phyloP scores from a whole-genome alignment of 179 eudicot species.

The Gypsophila paniculata region DNA sequence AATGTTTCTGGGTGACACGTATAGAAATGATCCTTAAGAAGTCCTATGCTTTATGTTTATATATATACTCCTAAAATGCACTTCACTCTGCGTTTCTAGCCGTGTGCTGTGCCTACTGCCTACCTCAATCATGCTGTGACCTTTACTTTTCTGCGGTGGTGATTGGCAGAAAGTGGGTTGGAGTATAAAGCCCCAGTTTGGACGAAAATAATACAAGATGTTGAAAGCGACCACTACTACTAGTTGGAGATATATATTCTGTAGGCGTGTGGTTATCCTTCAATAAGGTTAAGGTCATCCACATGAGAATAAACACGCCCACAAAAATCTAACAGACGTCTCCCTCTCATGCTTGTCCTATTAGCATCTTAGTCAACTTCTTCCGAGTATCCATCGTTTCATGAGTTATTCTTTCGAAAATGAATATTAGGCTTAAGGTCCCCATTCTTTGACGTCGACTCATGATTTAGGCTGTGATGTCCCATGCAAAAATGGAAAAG shows the following conservation, averaged over 20 bases:
- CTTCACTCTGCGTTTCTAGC: background rate
- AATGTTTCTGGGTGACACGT: too few relatives aligned
- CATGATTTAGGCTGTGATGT: background rate
- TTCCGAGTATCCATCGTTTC: slow-evolving; percentile 4
- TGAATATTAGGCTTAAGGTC: background rate
- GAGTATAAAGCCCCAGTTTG: background rate
- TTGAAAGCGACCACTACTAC: slow-evolving; percentile 4
- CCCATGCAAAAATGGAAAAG: background rate
- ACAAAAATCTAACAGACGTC: slow-evolving; percentile 12
- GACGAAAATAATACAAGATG: background rate
- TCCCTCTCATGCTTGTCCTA: background rate
- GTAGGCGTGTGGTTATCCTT: slow-evolving; percentile 25
- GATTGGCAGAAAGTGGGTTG: slow-evolving; percentile 11
- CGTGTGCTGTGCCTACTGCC: background rate
- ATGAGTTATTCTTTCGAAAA: too few relatives aligned
- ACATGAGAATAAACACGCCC: slow-evolving; percentile 24
- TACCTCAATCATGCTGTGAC: background rate
- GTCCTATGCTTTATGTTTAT: too few relatives aligned
- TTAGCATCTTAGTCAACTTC: slow-evolving; percentile 24
- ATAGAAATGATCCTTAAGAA: background rate
- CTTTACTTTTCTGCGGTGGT: background rate
- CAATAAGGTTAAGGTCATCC: slow-evolving; percentile 16
- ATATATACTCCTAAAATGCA: background rate
- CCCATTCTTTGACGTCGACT: background rate
- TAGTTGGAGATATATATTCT: slow-evolving; percentile 14